phyloP scores from a whole-genome alignment of 768 basidiomycete species.

The Boletus sp. region DNA sequence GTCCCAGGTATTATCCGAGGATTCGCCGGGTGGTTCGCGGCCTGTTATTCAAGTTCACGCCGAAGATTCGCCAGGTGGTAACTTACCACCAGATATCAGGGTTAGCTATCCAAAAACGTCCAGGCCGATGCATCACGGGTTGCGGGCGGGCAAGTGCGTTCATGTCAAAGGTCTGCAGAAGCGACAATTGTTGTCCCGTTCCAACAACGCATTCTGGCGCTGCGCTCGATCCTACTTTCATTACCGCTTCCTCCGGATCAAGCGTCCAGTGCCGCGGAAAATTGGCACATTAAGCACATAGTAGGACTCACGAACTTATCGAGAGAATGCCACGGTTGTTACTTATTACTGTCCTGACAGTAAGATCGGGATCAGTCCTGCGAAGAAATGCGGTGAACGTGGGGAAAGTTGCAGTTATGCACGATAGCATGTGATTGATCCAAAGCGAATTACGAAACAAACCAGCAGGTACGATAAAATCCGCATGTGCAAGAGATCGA shows the following conservation, averaged over 20 bases:
- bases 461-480: slow-evolving; percentile 15
- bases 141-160: too few relatives aligned
- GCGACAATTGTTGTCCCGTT: not conserved
- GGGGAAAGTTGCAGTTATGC: not conserved
- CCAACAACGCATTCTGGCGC: not conserved
- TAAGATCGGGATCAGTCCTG: not conserved
- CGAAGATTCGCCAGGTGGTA: slow-evolving; percentile 10
- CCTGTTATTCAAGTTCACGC: not conserved
- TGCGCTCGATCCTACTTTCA: too few relatives aligned
- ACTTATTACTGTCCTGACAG: too few relatives aligned
- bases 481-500: not conserved
- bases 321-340: not conserved
- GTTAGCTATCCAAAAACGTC: not conserved
- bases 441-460: slow-evolving; percentile 21
- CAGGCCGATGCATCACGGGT: not conserved
- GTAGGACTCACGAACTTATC: not conserved
- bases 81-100: not conserved
- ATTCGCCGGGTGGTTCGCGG: not conserved
- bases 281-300: too few relatives aligned
- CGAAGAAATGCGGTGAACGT: not conserved
- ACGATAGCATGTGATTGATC: slow-evolving; percentile 8
- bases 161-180: too few relatives aligned
- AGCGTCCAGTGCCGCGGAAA: not conserved
- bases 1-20: not conserved
- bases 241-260: not conserved